These are phyloP conservation scores for Urtica urens DNA, from an alignment of 306 rosid species.

Conservation along the genomic window DNA sequence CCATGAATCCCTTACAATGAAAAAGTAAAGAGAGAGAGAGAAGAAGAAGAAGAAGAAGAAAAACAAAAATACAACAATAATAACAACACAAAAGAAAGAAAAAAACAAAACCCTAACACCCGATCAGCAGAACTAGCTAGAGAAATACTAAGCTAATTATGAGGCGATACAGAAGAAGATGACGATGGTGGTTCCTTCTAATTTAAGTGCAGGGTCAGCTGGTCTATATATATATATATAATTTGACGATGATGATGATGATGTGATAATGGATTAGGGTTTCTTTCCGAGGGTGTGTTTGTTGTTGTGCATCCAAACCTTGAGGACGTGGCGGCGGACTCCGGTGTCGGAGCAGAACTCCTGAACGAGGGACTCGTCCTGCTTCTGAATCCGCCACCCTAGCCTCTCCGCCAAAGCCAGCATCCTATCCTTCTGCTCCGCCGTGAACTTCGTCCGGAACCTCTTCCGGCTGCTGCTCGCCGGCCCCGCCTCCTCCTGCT, in stretches of 20 bases:
- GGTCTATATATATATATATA: too few relatives aligned
- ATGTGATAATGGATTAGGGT: slow-evolving; percentile 40
- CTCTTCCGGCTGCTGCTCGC: slow-evolving; percentile 39
- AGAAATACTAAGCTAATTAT: too few relatives aligned
- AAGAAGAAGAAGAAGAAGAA: too few relatives aligned
- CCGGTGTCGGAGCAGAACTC: slow-evolving; percentile 78
- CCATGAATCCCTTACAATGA: too few relatives aligned
- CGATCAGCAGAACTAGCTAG: too few relatives aligned
- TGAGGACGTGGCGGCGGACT: slow-evolving; percentile 78
- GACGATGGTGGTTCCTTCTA: too few relatives aligned
- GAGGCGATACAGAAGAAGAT: too few relatives aligned
- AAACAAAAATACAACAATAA: too few relatives aligned
- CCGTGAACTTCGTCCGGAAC: slow-evolving; percentile 66
- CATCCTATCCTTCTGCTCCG: slow-evolving; percentile 84
- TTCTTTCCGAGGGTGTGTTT: slow-evolving; percentile 98
- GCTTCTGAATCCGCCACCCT: slow-evolving; percentile 93
- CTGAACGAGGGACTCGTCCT: slow-evolving; percentile 63
- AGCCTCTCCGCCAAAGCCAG: slow-evolving; percentile 63
- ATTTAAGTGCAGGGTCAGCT: too few relatives aligned
- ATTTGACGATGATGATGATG: neutral
- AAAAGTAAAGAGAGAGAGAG: too few relatives aligned
- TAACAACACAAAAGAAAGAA: too few relatives aligned
- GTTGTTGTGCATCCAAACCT: slow-evolving; percentile 99
- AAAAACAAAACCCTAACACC: too few relatives aligned
- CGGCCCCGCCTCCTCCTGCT: slow-evolving; percentile 40